Percentiles rank a stretch among this genome's conserved stretches.
Evolutionary conservation across 169 alveolate genomes (phyloP).

Genomic region (Perkinsus marinus): DNA sequence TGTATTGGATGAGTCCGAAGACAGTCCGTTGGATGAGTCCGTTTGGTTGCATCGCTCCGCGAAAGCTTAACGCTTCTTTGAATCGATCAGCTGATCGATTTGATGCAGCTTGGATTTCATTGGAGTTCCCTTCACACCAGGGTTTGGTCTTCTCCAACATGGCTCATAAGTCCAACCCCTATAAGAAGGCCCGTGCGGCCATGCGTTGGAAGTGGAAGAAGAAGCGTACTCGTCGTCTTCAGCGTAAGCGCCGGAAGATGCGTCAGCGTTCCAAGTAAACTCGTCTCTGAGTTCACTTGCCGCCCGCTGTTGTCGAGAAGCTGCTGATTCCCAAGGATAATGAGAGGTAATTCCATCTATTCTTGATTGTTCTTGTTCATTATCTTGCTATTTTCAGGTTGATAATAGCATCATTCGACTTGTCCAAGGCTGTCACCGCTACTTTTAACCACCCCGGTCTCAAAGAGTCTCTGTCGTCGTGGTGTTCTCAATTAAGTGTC

Average conservation of each 20-base stretch:
- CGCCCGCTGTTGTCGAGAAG: neutral
- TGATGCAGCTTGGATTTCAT: neutral
- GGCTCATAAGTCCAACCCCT: slow-evolving; percentile 7
- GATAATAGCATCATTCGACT: neutral
- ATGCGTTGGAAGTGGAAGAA: slow-evolving; percentile 58
- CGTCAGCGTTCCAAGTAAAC: slow-evolving; percentile 64
- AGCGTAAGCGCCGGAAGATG: slow-evolving; percentile 71
- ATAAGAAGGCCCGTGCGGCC: slow-evolving; percentile 10
- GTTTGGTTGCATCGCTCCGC: neutral
- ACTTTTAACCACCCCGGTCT: neutral
- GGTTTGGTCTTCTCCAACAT: slow-evolving; percentile 1
- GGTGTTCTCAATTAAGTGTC: neutral
- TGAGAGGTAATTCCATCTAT: too few relatives aligned
- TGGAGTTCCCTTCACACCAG: neutral
- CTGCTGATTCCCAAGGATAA: neutral
- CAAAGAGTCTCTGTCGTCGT: neutral
- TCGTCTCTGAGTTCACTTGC: neutral
- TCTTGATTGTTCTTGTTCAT: neutral
- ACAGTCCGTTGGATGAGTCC: neutral
- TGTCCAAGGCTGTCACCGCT: neutral
- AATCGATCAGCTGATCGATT: neutral
- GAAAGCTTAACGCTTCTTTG: neutral
- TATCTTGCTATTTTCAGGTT: neutral
- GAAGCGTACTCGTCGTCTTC: slow-evolving; percentile 74
- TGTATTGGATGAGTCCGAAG: too few relatives aligned